Base-by-base conservation (phyloP, 768 basidiomycete genomes). In the Amanita rimosa region DNA sequence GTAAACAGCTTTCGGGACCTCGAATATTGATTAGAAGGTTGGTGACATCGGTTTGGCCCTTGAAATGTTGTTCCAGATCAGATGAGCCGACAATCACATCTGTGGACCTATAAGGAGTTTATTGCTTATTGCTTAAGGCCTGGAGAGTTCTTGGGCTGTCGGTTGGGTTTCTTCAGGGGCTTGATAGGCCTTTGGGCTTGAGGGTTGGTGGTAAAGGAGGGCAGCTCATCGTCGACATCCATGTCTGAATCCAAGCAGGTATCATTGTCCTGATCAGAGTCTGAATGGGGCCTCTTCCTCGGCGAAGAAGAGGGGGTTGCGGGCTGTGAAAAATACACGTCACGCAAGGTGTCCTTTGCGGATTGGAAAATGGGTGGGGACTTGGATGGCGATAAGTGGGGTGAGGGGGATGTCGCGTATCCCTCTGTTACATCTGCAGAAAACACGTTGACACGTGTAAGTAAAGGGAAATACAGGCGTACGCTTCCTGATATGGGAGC, bases 401-500 rank as follows among this genome's bases (percentile, higher is more conserved):
- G 37, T 38, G 46, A 50, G 51, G 67, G 62, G 27, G 63, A 45
- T 22, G 67, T 67, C 26, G 59, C 57, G 56, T 83, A 84, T 48
- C 82, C 82, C 61, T 83, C 75, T 17, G 66, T 67, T 44, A 84
- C 82, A 58, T 67, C 81, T 84, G 54, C n/a, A 57, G 11, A 8
- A n/a, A 8, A 39, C 14, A 19, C 10, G 39, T 31, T 22, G 36
- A 16, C 24, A 33, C n/a, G n/a, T n/a, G 27, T n/a, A 35, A 11
- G 19, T 22, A 31, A 0, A 17, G 17, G 48, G 22, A 24, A 8
- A 36, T 16, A n/a, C 14, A 26, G 27, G 21, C 41, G 16, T 60
- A 85, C 83, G 71, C 64, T 81, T 80, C 58, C 83, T 64, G 41
- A 72, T 73, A 53, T 81, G 78, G 54, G 76, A 64, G 44, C 75